A percentile compares a stretch with the other conserved stretches of the same genome.
These are phyloP conservation scores for Lentinula sp. DNA, from an alignment of 768 basidiomycete genomes.

Conservation along the genomic window DNA sequence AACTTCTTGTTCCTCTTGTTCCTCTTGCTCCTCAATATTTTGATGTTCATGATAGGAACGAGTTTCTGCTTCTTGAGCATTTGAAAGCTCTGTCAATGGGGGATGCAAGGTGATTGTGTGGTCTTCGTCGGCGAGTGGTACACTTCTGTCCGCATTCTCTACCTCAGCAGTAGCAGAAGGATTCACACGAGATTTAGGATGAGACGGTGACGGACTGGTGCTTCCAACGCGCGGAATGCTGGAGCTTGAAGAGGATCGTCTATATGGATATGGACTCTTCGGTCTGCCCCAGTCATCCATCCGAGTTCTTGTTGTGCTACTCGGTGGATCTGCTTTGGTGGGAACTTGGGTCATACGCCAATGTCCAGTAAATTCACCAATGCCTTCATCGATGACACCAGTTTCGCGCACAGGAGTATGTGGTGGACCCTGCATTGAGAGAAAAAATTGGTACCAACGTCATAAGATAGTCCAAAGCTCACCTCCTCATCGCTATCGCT, in stretches of 20 bases:
- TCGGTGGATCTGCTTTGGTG: slow-evolving; percentile 63
- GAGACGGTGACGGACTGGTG: background rate
- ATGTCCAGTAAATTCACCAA: slow-evolving; percentile 65
- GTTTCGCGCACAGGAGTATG: background rate
- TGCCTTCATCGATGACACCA: slow-evolving; percentile 25
- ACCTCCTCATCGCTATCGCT: slow-evolving; percentile 9
- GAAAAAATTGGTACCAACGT: background rate
- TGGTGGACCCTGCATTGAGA: background rate
- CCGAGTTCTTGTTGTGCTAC: slow-evolving; percentile 42
- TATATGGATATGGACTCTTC: slow-evolving; percentile 55
- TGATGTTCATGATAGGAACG: slow-evolving; percentile 5
- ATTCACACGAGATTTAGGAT: background rate
- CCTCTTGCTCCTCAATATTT: slow-evolving; percentile 9
- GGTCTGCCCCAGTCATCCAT: slow-evolving; percentile 65
- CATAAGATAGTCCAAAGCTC: slow-evolving; percentile 17
- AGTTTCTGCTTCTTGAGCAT: slow-evolving; percentile 5
- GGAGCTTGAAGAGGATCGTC: background rate
- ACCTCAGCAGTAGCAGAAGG: background rate
- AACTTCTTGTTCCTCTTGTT: slow-evolving; percentile 8
- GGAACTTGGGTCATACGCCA: slow-evolving; percentile 51
- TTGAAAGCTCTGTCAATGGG: background rate
- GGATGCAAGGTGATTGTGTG: background rate
- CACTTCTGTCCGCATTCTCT: background rate
- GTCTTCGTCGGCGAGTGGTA: background rate
- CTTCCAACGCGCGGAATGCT: background rate